phyloP scores from a whole-genome alignment of 2,329 filamentous ascomycete species.

The Alternaria arborescens region DNA sequence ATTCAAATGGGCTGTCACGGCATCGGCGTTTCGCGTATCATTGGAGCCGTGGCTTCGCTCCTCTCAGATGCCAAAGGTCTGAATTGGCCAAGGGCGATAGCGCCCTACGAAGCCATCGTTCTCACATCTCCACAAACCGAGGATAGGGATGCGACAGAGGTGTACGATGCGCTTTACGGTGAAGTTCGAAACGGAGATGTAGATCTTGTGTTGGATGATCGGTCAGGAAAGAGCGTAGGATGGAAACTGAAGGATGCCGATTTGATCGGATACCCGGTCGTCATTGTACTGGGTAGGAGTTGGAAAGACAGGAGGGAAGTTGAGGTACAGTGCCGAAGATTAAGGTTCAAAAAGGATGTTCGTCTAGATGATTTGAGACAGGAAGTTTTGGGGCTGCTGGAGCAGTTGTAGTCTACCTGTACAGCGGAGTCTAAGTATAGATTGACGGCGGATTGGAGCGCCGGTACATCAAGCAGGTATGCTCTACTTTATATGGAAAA shows the following conservation, averaged over 20 bases:
- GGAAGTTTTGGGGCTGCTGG: constrained; percentile 47
- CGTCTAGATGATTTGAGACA: constrained; percentile 58
- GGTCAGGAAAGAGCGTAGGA: constrained; percentile 66
- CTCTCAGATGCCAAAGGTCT: constrained; percentile 74
- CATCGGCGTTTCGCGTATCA: constrained; percentile 89
- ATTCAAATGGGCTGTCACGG: constrained; percentile 97
- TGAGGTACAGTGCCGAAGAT: constrained; percentile 80
- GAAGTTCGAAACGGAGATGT: constrained; percentile 3
- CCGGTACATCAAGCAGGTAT: neutral
- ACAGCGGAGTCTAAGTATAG: neutral
- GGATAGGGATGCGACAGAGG: constrained; percentile 59
- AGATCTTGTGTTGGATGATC: constrained; percentile 52
- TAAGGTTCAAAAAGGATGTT: constrained; percentile 70
- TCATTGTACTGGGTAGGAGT: constrained; percentile 74
- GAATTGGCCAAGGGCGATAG: constrained; percentile 87
- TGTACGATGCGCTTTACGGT: constrained; percentile 69
- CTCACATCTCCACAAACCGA: constrained; percentile 61
- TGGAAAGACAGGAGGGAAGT: constrained; percentile 56
- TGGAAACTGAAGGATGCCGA: constrained; percentile 95
- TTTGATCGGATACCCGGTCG: constrained; percentile 83
- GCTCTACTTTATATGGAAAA: neutral
- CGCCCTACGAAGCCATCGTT: constrained; percentile 81
- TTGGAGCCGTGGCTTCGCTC: constrained; percentile 83
- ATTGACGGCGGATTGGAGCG: neutral
- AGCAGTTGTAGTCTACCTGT: constrained; percentile 22